These are phyloP conservation scores for Podosphaera xanthii DNA, from an alignment of 2,329 filamentous ascomycete genomes.

Conservation along the genomic window DNA sequence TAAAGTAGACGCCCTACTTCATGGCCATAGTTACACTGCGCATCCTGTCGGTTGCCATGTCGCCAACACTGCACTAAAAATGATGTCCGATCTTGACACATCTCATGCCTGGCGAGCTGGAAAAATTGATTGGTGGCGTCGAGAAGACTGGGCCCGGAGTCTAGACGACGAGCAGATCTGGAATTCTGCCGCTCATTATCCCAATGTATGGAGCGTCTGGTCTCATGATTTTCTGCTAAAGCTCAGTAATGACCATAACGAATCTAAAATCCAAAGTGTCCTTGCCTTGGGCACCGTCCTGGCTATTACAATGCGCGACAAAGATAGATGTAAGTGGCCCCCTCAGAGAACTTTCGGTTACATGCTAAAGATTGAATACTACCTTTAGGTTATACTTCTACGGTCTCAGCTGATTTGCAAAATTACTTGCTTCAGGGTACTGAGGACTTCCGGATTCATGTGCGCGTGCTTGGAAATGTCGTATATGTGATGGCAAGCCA, in stretches of 20 bases:
- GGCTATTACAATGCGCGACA: slow-evolving; percentile 31
- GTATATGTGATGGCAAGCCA: slow-evolving; percentile 35
- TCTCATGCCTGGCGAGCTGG: slow-evolving; percentile 25
- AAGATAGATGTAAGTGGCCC: slow-evolving; percentile 16
- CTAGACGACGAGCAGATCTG: neutral
- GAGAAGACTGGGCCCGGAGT: neutral
- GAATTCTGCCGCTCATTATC: neutral
- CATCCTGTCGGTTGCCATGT: slow-evolving; percentile 65
- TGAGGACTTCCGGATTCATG: slow-evolving; percentile 23
- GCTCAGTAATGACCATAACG: neutral
- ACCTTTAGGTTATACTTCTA: slow-evolving; percentile 12
- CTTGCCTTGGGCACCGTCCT: slow-evolving; percentile 58
- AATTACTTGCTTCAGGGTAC: slow-evolving; percentile 14
- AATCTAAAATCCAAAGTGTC: slow-evolving; percentile 32
- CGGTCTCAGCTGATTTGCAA: slow-evolving; percentile 21
- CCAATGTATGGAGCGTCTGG: neutral
- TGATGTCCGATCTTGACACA: slow-evolving; percentile 34
- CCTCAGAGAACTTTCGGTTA: neutral
- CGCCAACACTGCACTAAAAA: slow-evolving; percentile 39
- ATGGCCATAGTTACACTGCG: slow-evolving; percentile 73
- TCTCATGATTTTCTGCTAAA: neutral
- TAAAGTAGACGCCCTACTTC: slow-evolving; percentile 58
- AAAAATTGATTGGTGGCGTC: neutral
- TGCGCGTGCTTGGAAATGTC: slow-evolving; percentile 32
- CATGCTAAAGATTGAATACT: neutral